phyloP scores from a whole-genome alignment of 2,329 filamentous ascomycete species.

The Berkeleyomyces rouxiae region DNA sequence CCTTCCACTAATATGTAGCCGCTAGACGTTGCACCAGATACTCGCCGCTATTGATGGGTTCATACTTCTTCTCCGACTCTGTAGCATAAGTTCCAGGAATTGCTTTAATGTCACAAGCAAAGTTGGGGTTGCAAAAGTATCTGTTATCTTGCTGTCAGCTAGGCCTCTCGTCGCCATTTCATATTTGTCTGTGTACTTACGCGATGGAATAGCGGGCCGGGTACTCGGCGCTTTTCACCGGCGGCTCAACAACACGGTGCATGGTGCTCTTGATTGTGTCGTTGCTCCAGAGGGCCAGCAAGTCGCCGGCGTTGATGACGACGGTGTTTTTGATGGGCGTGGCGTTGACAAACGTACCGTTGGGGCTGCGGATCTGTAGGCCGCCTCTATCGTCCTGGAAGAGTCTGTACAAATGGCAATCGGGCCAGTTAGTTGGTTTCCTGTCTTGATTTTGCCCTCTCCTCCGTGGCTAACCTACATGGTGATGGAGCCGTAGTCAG shows the following conservation, averaged over 20 bases:
- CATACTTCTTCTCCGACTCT: slow-evolving; percentile 60
- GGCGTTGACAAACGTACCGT: slow-evolving; percentile 64
- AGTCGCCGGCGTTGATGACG: slow-evolving; percentile 77
- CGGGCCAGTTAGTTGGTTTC: background rate
- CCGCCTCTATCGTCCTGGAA: slow-evolving; percentile 44
- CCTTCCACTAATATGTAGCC: slow-evolving; percentile 46
- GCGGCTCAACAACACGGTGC: slow-evolving; percentile 79
- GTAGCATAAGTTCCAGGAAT: slow-evolving; percentile 57
- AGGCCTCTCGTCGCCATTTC: background rate
- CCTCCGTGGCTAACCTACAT: slow-evolving; percentile 18
- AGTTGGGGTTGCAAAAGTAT: slow-evolving; percentile 84
- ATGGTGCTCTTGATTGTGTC: slow-evolving; percentile 81
- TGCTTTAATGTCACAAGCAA: slow-evolving; percentile 57
- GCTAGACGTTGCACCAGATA: slow-evolving; percentile 65
- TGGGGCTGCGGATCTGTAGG: slow-evolving; percentile 48
- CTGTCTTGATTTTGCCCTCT: background rate
- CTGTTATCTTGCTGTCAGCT: slow-evolving; percentile 19
- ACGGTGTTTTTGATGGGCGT: slow-evolving; percentile 67
- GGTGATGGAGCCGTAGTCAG: slow-evolving; percentile 46
- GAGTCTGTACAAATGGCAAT: slow-evolving; percentile 19
- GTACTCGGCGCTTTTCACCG: slow-evolving; percentile 41
- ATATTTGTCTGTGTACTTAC: slow-evolving; percentile 27
- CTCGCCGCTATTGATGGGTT: slow-evolving; percentile 58
- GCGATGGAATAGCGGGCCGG: slow-evolving; percentile 75
- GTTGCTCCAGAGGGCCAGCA: slow-evolving; percentile 79